A percentile compares a stretch with the other conserved stretches of the same genome.
These are phyloP conservation scores for Kodamaea derodonti DNA, from an alignment of 1,139 yeast species.

Conservation along the genomic window DNA sequence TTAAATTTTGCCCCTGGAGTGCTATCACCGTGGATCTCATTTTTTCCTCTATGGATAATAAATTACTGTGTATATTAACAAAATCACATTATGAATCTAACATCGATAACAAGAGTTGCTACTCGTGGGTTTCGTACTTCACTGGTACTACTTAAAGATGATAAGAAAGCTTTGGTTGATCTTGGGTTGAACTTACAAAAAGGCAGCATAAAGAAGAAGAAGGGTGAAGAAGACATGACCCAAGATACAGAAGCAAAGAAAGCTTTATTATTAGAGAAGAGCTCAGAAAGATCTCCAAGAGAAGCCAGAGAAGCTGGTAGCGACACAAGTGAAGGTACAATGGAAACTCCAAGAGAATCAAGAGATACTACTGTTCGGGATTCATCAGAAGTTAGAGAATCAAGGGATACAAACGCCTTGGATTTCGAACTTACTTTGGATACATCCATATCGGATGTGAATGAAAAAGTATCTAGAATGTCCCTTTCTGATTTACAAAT, in stretches of 20 bases:
- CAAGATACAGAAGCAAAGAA: slow-evolving; percentile 1
- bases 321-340: no score
- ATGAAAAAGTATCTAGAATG: slow-evolving; percentile 27
- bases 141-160: slow-evolving; percentile 14
- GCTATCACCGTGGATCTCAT: not conserved
- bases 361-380: no score
- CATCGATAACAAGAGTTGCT: not conserved
- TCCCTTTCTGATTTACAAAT: slow-evolving; percentile 34
- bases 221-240: slow-evolving; percentile 1
- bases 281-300: slow-evolving; percentile 1
- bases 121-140: not conserved
- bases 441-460: slow-evolving; percentile 10
- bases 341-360: no score
- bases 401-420: not conserved
- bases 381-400: no score
- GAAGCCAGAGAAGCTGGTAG: no score
- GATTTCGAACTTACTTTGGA: not conserved
- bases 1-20: not conserved
- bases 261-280: not conserved
- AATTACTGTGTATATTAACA: no score
- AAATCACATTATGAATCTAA: not conserved
- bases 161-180: slow-evolving; percentile 25
- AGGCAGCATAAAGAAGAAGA: slow-evolving; percentile 22
- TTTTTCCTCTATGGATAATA: not conserved
- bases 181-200: slow-evolving; percentile 28